Conservation (phyloP, 1,139 yeast genomes). For the Blastobotrys aristatus region DNA sequence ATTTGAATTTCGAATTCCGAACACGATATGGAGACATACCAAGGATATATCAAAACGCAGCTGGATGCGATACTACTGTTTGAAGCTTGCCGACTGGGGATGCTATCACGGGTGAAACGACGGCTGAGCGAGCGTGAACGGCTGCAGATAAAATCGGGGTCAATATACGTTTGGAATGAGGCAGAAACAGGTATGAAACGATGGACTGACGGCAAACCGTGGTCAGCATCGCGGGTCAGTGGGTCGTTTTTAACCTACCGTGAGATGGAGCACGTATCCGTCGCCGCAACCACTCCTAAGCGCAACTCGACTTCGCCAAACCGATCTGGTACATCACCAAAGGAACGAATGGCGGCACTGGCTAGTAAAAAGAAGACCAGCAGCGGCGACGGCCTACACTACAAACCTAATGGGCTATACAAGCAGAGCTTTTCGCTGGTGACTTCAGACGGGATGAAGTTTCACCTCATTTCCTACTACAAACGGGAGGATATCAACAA, state of each 20-base stretch:
- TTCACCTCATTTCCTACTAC: slow-evolving; percentile 54
- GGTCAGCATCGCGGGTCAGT: slow-evolving; percentile 58
- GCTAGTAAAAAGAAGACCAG: slow-evolving; percentile 8
- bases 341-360: background rate
- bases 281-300: background rate
- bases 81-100: slow-evolving; percentile 49
- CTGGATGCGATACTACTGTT: slow-evolving; percentile 51
- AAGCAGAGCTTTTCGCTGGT: slow-evolving; percentile 56
- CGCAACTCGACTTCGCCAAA: background rate
- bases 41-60: slow-evolving; percentile 47
- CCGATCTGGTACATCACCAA: background rate
- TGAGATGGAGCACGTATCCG: slow-evolving; percentile 40
- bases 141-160: slow-evolving; percentile 44
- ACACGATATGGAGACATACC: slow-evolving; percentile 50
- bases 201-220: slow-evolving; percentile 62
- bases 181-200: slow-evolving; percentile 55
- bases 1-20: too few species aligned
- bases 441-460: slow-evolving; percentile 45
- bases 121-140: slow-evolving; percentile 50
- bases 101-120: slow-evolving; percentile 47
- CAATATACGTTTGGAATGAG: slow-evolving; percentile 58
- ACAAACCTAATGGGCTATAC: slow-evolving; percentile 47
- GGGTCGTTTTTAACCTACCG: slow-evolving; percentile 52
- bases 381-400: slow-evolving; percentile 31
- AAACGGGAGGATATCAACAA: slow-evolving; percentile 33